Evolutionary conservation across 306 rosid genomes (phyloP).

Genomic region (Vicia villosa): DNA sequence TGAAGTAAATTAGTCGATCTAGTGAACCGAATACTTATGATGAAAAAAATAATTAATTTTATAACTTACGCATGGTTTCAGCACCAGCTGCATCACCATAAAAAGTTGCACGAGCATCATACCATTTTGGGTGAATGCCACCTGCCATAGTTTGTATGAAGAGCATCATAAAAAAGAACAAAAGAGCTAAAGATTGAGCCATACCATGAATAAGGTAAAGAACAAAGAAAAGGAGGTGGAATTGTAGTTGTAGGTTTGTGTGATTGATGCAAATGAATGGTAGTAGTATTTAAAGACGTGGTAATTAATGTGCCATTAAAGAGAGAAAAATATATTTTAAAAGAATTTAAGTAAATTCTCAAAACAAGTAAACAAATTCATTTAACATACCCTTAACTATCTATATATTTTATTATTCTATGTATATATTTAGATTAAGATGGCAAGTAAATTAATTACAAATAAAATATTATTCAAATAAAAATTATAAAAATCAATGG

Average conservation of each 20-base stretch:
- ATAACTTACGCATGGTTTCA: conserved; percentile 75
- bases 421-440: too few species aligned
- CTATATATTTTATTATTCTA: too few species aligned
- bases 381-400: too few species aligned
- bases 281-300: background rate
- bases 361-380: too few species aligned
- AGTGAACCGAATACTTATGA: too few species aligned
- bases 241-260: background rate
- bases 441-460: too few species aligned
- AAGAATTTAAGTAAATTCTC: too few species aligned
- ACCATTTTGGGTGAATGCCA: conserved; percentile 37
- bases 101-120: conserved; percentile 70
- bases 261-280: background rate
- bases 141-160: conserved; percentile 15
- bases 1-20: too few species aligned
- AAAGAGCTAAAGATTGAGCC: conserved; percentile 12
- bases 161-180: conserved; percentile 24
- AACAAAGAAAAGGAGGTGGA: background rate
- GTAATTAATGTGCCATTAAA: too few species aligned
- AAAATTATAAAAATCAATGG: too few species aligned
- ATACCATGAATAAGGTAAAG: conserved; percentile 29
- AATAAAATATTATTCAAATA: too few species aligned
- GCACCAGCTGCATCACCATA: conserved; percentile 61
- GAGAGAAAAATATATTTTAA: too few species aligned
- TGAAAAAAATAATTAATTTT: background rate